Conservation (phyloP, 1,139 yeast species). For the Saccharomyces hybrid region DNA sequence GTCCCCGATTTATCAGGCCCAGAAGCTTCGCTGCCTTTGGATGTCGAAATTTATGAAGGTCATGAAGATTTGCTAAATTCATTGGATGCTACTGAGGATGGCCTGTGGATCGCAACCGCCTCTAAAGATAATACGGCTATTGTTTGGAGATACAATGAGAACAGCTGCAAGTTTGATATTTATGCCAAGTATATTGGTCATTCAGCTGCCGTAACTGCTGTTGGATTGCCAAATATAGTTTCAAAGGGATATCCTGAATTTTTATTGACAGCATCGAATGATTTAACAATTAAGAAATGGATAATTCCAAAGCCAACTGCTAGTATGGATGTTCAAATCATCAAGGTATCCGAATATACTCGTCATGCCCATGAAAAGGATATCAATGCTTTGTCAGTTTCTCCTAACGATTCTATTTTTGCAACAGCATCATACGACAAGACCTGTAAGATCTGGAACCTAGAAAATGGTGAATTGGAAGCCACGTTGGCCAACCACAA, state of each 20-base stretch:
- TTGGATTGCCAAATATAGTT: conserved; percentile 60
- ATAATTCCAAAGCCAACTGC: conserved; percentile 44
- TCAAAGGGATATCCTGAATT: conserved; percentile 53
- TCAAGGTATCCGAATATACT: conserved; percentile 64
- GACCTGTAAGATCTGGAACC: conserved; percentile 81
- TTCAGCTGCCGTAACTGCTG: conserved; percentile 77
- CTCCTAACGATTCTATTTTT: conserved; percentile 80
- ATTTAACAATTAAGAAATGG: conserved; percentile 90
- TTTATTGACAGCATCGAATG: conserved; percentile 78
- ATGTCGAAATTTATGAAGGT: conserved; percentile 61
- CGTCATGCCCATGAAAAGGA: conserved; percentile 96
- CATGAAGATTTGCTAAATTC: conserved; percentile 81
- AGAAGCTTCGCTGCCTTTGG: conserved; percentile 39
- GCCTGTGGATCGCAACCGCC: conserved; percentile 84
- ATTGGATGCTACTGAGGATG: conserved; percentile 70
- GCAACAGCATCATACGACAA: conserved; percentile 97
- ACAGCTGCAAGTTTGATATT: conserved; percentile 38
- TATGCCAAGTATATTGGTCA: conserved; percentile 75
- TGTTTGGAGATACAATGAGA: conserved; percentile 60
- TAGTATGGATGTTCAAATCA: conserved; percentile 12
- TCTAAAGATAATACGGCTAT: conserved; percentile 86
- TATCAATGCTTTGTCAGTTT: conserved; percentile 76
- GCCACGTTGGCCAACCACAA: conserved; percentile 85
- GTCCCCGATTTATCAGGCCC: conserved; percentile 33
- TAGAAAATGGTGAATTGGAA: conserved; percentile 70